These are phyloP conservation scores for Geotrichum macrosporum DNA, from an alignment of 1,139 yeast species.

Conservation along the genomic window DNA sequence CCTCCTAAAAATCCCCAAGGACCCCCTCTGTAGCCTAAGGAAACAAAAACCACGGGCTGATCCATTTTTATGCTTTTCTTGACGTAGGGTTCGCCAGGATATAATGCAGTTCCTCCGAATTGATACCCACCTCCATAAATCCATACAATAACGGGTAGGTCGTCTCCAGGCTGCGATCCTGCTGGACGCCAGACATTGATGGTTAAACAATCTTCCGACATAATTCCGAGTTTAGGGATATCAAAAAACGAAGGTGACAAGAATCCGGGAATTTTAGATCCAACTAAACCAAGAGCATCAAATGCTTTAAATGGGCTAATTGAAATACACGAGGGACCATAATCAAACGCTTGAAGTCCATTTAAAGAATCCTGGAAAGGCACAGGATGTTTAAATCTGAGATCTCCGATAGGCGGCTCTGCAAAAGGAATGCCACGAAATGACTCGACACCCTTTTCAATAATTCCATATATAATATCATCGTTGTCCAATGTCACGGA, in stretches of 20 bases:
- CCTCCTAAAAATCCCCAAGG: conserved; percentile 36
- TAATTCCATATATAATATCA: conserved; percentile 16
- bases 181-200: conserved; percentile 27
- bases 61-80: conserved; percentile 22
- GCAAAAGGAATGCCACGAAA: conserved; percentile 23
- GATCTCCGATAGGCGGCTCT: conserved; percentile 20
- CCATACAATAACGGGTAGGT: conserved; percentile 33
- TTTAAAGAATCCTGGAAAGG: conserved; percentile 9
- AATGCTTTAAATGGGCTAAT: conserved; percentile 8
- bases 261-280: background rate
- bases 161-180: conserved; percentile 3
- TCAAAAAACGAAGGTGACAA: conserved; percentile 5
- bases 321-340: conserved; percentile 9
- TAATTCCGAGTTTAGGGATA: conserved; percentile 9
- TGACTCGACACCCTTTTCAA: conserved; percentile 15
- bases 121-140: conserved; percentile 36
- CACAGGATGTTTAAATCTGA: conserved; percentile 19
- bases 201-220: conserved; percentile 29
- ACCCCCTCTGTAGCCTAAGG: conserved; percentile 32
- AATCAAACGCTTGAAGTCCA: conserved; percentile 12
- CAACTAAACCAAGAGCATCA: background rate
- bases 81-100: conserved; percentile 21
- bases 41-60: conserved; percentile 25
- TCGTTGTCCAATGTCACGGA: conserved; percentile 8
- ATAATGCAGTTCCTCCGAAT: conserved; percentile 26